Evolutionary conservation across 2,329 filamentous ascomycete species (phyloP), one percentile per base, ranked within the genome.

Genomic region (Trichoderma pleuroti): DNA sequence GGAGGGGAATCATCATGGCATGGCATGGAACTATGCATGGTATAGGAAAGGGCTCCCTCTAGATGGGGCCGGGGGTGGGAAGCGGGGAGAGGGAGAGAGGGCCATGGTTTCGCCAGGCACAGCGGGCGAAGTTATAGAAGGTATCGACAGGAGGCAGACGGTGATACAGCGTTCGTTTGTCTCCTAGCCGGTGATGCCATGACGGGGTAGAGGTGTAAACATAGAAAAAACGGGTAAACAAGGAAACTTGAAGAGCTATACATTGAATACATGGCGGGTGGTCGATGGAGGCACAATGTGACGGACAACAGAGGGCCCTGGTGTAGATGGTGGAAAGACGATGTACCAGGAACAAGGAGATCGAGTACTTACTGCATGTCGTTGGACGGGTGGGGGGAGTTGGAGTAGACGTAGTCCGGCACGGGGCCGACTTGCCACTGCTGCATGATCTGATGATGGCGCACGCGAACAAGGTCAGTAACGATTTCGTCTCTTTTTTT

Each of bases 351-450:
- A 73, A 78, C 75, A 79, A 78, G 71, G 71, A 75, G 72, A 79
- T 71, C 78, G 80, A 78, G 78, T 83, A 88, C 86, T 88, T 83
- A 88, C 86, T 87, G 86, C 80, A 87, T 85, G 74, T 87, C 85
- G 81, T 84, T 86, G 75, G 84, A 82, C 77, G 85, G 85, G 76
- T 86, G 85, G 76, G 84, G 82, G 80, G 82, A 82, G 80, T 84
- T 85, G 78, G 84, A 81, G 81, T 86, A 87, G 76, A 87, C 83
- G 82, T 87, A 87, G 80, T 87, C 86, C 82, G 86, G 86, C 81
- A 88, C 83, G 75, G 86, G 86, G 81, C 86, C 85, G 80, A 88
- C 85, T 80, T 87, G 85, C 86, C 86, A 88, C 81, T 87, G 86
- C 82, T 88, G 85, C 86, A 88, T 88, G 81, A 81, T 85, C 85